Conservation (phyloP, 75 land plant genomes). For the Cryptomeria japonica region DNA sequence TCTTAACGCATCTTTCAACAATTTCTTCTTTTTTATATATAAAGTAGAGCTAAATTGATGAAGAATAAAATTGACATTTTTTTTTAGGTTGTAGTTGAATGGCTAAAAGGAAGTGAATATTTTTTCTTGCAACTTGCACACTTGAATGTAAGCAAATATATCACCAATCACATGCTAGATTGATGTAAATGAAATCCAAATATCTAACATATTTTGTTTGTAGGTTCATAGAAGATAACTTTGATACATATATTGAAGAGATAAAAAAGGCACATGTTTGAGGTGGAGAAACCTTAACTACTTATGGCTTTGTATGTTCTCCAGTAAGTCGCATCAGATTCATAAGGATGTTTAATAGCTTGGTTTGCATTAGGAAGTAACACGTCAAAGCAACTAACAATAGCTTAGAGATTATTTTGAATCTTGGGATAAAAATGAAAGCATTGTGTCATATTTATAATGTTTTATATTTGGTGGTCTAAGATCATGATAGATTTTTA, state of each 20-base stretch:
- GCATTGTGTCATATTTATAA: not conserved
- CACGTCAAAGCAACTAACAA: no score
- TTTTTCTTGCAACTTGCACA: not conserved
- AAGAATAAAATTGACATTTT: not conserved
- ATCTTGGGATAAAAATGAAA: not conserved
- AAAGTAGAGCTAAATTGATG: not conserved
- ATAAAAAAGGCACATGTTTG: conserved; percentile 76
- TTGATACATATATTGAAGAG: conserved; percentile 56
- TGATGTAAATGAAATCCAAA: not conserved
- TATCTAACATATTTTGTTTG: not conserved
- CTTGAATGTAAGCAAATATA: not conserved
- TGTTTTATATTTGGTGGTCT: not conserved
- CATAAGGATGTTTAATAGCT: not conserved
- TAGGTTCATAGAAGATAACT: conserved; percentile 85
- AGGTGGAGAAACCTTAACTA: conserved; percentile 91
- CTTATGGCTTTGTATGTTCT: conserved; percentile 86
- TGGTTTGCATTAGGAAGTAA: not conserved
- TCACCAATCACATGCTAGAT: not conserved
- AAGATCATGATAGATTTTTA: not conserved
- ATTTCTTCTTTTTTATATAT: not conserved
- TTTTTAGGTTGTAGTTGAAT: conserved; percentile 74
- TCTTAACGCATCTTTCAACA: not conserved
- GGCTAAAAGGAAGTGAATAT: conserved; percentile 68
- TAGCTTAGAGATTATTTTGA: not conserved
- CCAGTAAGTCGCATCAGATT: conserved; percentile 30